Base-by-base conservation (phyloP, 805 yeast genomes). In the Priceomyces carsonii region DNA sequence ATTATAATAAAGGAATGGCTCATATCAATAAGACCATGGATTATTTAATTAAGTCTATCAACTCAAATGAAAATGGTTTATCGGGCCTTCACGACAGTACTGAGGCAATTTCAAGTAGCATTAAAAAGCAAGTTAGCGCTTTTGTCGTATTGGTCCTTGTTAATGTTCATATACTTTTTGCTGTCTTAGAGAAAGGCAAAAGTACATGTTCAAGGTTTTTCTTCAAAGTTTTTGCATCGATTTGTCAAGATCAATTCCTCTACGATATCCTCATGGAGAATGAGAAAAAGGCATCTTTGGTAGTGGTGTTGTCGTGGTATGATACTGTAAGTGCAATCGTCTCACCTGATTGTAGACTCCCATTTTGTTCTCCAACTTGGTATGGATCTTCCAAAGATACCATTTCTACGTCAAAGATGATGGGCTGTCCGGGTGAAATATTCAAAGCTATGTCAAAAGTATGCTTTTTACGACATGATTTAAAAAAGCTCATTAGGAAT, bases 341-440 rank as follows among this genome's bases (percentile, higher is more conserved):
- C 2, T 73, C 80, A 1, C 77, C 81, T 1, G 82, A 77, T 50
- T 75, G 76, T 44, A 53, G 82, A 12, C 47, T 75, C 19, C 82
- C 82, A 0, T 75, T 59, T 37, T 75, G 80, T 51, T 68, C 63
- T 18, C 71, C 74, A 7, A 64, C 55, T 13, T 77, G 80, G 79
- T 76, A 73, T 44, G 82, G 82, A 2, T 42, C 59, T 3, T 55
- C 62, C 6, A 45, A 52, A 18, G 71, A 66, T 38, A 47, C 50
- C 8, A 61, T 71, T 4, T 74, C 80, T 12, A 75, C 80, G 0
- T 64, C 75, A 5, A 66, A 63, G 36, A 65, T 77, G 70, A 75
- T 73, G 72, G 82, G 81, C 1, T 77, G 82, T 42, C 82, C 82
- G 0, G 80, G 79, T 3, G 80, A 75, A 40, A 69, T 77, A 1